Evolutionary conservation across 2,329 filamentous ascomycete genomes (phyloP).

Genomic region (Fonsecaea multimorphosa): DNA sequence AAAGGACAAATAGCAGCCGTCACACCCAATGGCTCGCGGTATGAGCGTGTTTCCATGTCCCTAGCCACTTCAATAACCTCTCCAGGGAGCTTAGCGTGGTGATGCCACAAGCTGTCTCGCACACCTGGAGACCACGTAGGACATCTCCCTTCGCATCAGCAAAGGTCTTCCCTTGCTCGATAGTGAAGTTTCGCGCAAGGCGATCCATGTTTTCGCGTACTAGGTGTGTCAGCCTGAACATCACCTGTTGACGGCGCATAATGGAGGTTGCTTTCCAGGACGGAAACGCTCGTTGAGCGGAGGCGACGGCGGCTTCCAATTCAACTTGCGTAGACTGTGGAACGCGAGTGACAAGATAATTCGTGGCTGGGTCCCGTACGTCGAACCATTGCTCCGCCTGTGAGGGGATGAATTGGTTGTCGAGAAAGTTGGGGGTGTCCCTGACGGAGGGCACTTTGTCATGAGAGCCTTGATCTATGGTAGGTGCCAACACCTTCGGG

Average conservation of each 20-base stretch:
- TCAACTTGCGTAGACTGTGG: conserved; percentile 69
- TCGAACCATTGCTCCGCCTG: conserved; percentile 67
- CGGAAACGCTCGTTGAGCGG: conserved; percentile 68
- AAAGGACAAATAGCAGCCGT: conserved; percentile 71
- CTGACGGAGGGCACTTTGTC: conserved; percentile 60
- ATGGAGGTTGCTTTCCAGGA: conserved; percentile 66
- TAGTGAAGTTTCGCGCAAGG: conserved; percentile 67
- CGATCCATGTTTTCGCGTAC: conserved; percentile 70
- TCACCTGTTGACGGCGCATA: conserved; percentile 66
- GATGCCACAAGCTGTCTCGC: conserved; percentile 70
- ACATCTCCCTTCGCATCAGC: conserved; percentile 71
- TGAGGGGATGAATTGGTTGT: conserved; percentile 67
- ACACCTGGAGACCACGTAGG: conserved; percentile 68
- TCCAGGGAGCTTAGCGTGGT: conserved; percentile 68
- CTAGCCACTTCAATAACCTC: conserved; percentile 72
- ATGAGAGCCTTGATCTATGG: conserved; percentile 60
- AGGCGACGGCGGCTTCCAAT: conserved; percentile 65
- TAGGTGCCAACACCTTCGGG: conserved; percentile 3
- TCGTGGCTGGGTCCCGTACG: conserved; percentile 68
- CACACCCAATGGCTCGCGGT: conserved; percentile 68
- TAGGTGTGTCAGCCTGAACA: conserved; percentile 69
- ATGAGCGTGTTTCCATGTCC: conserved; percentile 72
- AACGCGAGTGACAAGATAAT: conserved; percentile 69
- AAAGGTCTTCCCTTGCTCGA: conserved; percentile 73
- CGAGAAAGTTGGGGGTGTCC: conserved; percentile 68